These are phyloP conservation scores for Dictyostelium discoideum DNA, from an alignment of 78 protist species.

Conservation along the genomic window DNA sequence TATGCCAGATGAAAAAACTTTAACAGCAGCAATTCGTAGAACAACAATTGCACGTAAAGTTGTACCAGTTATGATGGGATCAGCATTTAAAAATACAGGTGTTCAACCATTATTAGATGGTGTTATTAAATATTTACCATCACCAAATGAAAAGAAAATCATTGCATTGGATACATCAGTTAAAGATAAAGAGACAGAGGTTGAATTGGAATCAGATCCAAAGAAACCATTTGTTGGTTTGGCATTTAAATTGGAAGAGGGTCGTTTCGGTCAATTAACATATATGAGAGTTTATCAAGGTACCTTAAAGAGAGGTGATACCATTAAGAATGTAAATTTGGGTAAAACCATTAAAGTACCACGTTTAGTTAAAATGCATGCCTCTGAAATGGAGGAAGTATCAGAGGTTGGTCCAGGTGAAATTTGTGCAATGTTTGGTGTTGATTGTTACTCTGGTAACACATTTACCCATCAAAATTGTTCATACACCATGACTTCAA, in stretches of 20 bases:
- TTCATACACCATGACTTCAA: constrained; percentile 82
- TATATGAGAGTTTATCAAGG: constrained; percentile 98
- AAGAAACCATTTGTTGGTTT: constrained; percentile 88
- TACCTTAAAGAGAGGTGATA: constrained; percentile 83
- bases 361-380: constrained; percentile 96
- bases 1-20: constrained; percentile 33
- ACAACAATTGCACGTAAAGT: constrained; percentile 77
- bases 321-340: constrained; percentile 73
- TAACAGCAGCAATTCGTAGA: constrained; percentile 64
- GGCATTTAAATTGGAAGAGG: constrained; percentile 97
- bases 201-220: constrained; percentile 61
- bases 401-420: constrained; percentile 93
- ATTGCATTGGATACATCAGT: constrained; percentile 64
- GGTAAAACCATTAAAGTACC: constrained; percentile 88
- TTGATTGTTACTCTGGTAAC: constrained; percentile 97
- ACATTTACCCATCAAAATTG: constrained; percentile 89
- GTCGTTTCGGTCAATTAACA: constrained; percentile 94
- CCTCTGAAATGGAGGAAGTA: constrained; percentile 92
- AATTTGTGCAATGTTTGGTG: constrained; percentile 97
- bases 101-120: constrained; percentile 96
- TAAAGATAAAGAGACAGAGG: constrained; percentile 39
- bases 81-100: constrained; percentile 97
- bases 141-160: constrained; percentile 87
- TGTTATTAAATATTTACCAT: constrained; percentile 91
- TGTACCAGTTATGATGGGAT: constrained; percentile 94